Percentiles rank a stretch among this genome's conserved stretches.
Evolutionary conservation across 441 rosid species (phyloP).

Genomic region (Hura crepitans): DNA sequence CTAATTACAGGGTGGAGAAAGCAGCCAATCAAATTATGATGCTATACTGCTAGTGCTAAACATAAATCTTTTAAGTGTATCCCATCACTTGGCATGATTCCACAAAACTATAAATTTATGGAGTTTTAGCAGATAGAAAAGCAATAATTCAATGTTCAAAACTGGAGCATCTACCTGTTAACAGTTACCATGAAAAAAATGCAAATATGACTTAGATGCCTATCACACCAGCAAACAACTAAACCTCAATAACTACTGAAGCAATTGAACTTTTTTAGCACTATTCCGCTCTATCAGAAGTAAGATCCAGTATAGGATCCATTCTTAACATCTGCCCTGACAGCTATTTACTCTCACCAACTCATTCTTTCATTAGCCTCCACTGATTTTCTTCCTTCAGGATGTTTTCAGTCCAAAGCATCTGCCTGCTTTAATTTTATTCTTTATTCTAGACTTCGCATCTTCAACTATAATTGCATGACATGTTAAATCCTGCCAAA

Average conservation of each 20-base stretch:
- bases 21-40: slow-evolving; percentile 2
- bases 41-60: background rate
- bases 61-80: background rate
- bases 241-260: background rate
- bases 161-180: no score
- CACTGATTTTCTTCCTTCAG: background rate
- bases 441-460: background rate
- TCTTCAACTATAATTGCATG: background rate
- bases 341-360: background rate
- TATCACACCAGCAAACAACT: background rate
- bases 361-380: background rate
- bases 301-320: background rate
- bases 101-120: background rate
- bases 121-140: background rate
- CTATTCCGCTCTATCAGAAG: background rate
- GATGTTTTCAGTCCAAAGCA: background rate
- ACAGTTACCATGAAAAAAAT: no score
- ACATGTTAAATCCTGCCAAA: background rate
- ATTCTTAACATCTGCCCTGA: background rate
- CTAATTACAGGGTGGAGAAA: no score
- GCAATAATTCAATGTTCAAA: background rate
- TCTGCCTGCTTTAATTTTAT: background rate
- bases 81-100: background rate
- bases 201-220: background rate
- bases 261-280: background rate